phyloP scores from a whole-genome alignment of 192 early-diverging fungal genomes.

The Entomortierella beljakovae region DNA sequence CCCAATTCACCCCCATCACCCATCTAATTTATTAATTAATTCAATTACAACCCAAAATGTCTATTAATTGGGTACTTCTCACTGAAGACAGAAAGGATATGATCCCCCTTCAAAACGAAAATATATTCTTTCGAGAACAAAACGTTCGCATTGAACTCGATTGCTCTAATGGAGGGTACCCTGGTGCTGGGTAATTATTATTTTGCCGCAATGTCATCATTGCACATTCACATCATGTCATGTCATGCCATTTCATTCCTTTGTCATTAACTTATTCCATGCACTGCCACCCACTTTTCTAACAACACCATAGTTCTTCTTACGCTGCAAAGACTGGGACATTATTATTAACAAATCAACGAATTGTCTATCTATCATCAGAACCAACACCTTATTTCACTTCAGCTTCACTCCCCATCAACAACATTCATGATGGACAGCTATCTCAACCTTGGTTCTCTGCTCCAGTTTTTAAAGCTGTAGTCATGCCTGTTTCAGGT shows the following conservation, averaged over 20 bases:
- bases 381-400: constrained; percentile 20
- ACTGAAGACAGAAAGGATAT: constrained; percentile 41
- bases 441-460: constrained; percentile 49
- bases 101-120: constrained; percentile 40
- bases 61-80: constrained; percentile 53
- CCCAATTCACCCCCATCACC: neutral
- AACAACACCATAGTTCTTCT: constrained; percentile 21
- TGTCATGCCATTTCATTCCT: too few species aligned
- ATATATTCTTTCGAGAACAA: constrained; percentile 28
- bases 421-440: constrained; percentile 44
- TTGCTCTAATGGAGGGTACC: constrained; percentile 48
- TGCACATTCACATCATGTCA: too few species aligned
- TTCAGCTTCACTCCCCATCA: constrained; percentile 41
- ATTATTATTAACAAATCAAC: constrained; percentile 41
- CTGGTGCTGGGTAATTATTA: constrained; percentile 37
- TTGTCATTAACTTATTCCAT: neutral
- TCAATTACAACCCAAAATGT: constrained; percentile 18
- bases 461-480: constrained; percentile 31
- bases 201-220: neutral
- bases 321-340: constrained; percentile 41
- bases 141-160: constrained; percentile 44
- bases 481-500: constrained; percentile 38
- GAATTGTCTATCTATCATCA: constrained; percentile 31
- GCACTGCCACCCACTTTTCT: neutral
- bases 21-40: neutral